Evolutionary conservation across 768 basidiomycete genomes (phyloP).

Genomic region (Tulasnella sp.): DNA sequence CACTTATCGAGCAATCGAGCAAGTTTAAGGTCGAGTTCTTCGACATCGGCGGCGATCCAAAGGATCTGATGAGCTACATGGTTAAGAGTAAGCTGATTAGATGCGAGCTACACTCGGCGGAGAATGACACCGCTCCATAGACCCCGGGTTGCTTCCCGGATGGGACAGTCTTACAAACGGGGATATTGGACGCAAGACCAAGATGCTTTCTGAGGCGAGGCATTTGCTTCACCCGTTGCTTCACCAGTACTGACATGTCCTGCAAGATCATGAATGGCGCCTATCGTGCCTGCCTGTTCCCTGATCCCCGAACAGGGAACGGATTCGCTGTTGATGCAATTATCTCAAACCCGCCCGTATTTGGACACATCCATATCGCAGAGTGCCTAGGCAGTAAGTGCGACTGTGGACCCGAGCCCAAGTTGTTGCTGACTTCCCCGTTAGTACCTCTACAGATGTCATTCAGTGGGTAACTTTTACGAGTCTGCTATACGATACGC

Average conservation of each 20-base stretch:
- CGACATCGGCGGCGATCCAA: slow-evolving; percentile 50
- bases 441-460: slow-evolving; percentile 45
- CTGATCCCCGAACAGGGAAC: slow-evolving; percentile 36
- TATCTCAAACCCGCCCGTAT: slow-evolving; percentile 56
- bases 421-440: too few species aligned
- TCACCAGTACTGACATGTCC: neutral
- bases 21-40: slow-evolving; percentile 48
- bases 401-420: too few species aligned
- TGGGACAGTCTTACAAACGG: slow-evolving; percentile 48
- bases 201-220: slow-evolving; percentile 41
- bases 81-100: slow-evolving; percentile 45
- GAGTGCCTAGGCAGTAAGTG: slow-evolving; percentile 52
- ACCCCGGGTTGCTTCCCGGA: slow-evolving; percentile 55
- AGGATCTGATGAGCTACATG: slow-evolving; percentile 62
- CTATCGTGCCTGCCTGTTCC: slow-evolving; percentile 41
- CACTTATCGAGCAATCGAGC: slow-evolving; percentile 44
- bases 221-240: neutral
- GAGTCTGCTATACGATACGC: too few species aligned
- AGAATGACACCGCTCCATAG: slow-evolving; percentile 25
- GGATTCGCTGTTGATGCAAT: slow-evolving; percentile 53
- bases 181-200: slow-evolving; percentile 47
- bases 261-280: slow-evolving; percentile 51
- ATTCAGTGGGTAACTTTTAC: slow-evolving; percentile 42
- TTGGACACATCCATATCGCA: slow-evolving; percentile 54
- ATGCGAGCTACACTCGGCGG: too few species aligned